Evolutionary conservation across 2,329 filamentous ascomycete species (phyloP).

Genomic region (Diaporthe destruens): DNA sequence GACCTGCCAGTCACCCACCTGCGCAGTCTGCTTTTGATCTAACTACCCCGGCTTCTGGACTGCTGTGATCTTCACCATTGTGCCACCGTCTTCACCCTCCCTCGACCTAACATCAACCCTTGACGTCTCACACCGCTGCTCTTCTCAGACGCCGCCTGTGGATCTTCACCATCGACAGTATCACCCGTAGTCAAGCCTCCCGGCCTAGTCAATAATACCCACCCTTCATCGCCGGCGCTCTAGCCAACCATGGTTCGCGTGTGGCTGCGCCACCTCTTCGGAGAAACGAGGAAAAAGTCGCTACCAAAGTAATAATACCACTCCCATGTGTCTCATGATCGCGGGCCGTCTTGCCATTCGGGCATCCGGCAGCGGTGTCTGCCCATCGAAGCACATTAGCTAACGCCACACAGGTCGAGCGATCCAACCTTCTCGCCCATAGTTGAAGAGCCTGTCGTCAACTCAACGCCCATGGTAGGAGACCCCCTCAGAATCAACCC

Average conservation of each 20-base stretch:
- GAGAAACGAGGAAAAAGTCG: constrained; percentile 7
- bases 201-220: background rate
- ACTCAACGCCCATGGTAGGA: constrained; percentile 16
- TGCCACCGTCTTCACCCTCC: constrained; percentile 15
- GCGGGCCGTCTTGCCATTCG: background rate
- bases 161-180: background rate
- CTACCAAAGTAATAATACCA: constrained; percentile 23
- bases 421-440: constrained; percentile 28
- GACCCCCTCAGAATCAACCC: background rate
- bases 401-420: constrained; percentile 2
- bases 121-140: constrained; percentile 5
- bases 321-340: background rate
- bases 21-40: background rate
- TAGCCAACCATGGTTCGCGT: constrained; percentile 16
- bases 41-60: background rate
- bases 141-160: background rate
- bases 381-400: background rate
- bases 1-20: background rate
- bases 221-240: background rate
- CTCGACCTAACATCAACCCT: constrained; percentile 8
- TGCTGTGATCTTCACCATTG: constrained; percentile 8
- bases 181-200: background rate
- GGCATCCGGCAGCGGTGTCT: background rate
- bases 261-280: constrained; percentile 18
- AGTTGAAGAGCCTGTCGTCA: constrained; percentile 18